phyloP scores from a whole-genome alignment of 2,329 filamentous ascomycete species.

The Didymella pomorum region DNA sequence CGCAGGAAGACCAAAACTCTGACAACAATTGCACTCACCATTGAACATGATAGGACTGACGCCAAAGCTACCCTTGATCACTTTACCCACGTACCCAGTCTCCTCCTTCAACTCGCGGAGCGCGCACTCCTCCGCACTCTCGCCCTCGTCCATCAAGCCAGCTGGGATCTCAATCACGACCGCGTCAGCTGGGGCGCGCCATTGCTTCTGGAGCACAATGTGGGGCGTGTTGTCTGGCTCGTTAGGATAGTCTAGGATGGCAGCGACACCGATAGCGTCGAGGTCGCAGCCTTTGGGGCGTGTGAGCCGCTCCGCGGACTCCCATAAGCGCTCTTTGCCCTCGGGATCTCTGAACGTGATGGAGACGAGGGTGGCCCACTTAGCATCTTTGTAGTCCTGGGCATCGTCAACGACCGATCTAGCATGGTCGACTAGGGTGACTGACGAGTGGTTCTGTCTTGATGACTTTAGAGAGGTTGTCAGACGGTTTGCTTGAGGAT shows the following conservation, averaged over 20 bases:
- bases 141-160: slow-evolving; percentile 67
- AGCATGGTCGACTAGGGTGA: slow-evolving; percentile 8
- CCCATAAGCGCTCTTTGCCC: slow-evolving; percentile 69
- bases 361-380: slow-evolving; percentile 49
- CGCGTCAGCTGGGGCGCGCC: slow-evolving; percentile 67
- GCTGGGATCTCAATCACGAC: slow-evolving; percentile 70
- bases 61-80: slow-evolving; percentile 46
- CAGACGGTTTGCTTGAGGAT: slow-evolving; percentile 18
- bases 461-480: slow-evolving; percentile 44
- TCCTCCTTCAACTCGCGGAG: slow-evolving; percentile 70
- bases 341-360: slow-evolving; percentile 69
- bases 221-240: slow-evolving; percentile 42
- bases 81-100: slow-evolving; percentile 67
- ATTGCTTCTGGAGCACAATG: slow-evolving; percentile 59
- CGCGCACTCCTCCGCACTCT: slow-evolving; percentile 65
- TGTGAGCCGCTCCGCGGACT: slow-evolving; percentile 75
- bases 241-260: slow-evolving; percentile 61
- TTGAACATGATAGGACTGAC: slow-evolving; percentile 55
- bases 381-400: slow-evolving; percentile 51
- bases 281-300: slow-evolving; percentile 68
- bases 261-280: slow-evolving; percentile 77
- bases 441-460: slow-evolving; percentile 49
- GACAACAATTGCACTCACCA: slow-evolving; percentile 38
- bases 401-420: slow-evolving; percentile 21
- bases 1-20: too few relatives aligned